These are phyloP conservation scores for Manihot esculenta DNA, from an alignment of 441 rosid species.

Conservation along the genomic window DNA sequence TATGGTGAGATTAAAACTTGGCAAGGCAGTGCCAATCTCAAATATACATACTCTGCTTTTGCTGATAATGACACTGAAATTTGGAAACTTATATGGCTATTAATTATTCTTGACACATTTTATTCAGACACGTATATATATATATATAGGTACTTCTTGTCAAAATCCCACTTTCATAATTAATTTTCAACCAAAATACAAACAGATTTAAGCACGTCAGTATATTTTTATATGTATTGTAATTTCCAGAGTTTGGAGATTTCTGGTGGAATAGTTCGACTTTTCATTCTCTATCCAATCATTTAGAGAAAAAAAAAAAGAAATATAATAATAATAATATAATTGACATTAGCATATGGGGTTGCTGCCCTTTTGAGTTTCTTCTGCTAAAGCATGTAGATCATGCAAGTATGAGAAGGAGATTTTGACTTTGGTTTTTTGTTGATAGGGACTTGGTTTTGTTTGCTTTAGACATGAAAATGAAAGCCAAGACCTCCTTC, in stretches of 20 bases:
- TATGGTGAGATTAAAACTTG: background rate
- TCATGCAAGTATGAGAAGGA: background rate
- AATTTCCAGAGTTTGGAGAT: slow-evolving; percentile 16
- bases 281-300: background rate
- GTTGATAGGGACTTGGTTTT: slow-evolving; percentile 28
- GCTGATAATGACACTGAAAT: slow-evolving; percentile 6
- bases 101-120: background rate
- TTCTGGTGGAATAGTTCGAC: slow-evolving; percentile 19
- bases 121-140: background rate
- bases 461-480: slow-evolving; percentile 23
- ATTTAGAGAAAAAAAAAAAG: background rate
- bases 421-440: slow-evolving; percentile 22
- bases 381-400: too few species aligned
- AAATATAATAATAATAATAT: background rate
- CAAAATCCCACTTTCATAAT: background rate
- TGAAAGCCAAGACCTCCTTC: slow-evolving; percentile 5
- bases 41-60: background rate
- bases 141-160: too few species aligned
- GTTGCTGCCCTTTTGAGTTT: background rate
- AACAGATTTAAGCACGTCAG: background rate
- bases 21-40: background rate
- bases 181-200: background rate
- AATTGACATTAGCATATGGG: background rate
- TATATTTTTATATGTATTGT: background rate
- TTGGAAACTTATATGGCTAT: background rate